Evolutionary conservation across 2,329 filamentous ascomycete genomes (phyloP).

Genomic region (Dryadomyces sulphureus): DNA sequence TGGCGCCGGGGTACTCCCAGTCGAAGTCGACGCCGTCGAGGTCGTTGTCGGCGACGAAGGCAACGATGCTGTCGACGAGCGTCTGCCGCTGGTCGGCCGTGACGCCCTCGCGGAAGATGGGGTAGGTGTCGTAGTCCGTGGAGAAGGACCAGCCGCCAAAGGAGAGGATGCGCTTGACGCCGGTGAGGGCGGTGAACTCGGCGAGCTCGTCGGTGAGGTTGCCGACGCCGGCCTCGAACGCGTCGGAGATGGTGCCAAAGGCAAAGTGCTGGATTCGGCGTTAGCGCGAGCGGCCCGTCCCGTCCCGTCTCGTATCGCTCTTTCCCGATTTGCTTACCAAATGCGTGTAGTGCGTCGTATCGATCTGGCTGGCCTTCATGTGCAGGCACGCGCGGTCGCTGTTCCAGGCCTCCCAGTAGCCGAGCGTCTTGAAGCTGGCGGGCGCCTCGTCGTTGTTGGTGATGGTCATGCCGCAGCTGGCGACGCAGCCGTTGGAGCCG

Average conservation of each 20-base stretch:
- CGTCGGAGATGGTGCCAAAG: constrained; percentile 16
- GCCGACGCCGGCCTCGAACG: constrained; percentile 12
- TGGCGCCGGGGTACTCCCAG: constrained; percentile 7
- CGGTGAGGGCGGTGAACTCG: constrained; percentile 13
- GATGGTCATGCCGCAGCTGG: constrained; percentile 24
- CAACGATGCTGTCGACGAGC: constrained; percentile 5
- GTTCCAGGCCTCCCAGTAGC: constrained; percentile 23
- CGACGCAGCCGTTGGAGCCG: constrained; percentile 13
- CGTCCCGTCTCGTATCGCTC: not conserved
- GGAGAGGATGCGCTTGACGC: constrained; percentile 22
- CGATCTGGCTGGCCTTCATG: constrained; percentile 11
- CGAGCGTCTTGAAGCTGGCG: constrained; percentile 9
- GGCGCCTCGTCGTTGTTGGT: constrained; percentile 7
- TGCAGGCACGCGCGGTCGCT: constrained; percentile 17
- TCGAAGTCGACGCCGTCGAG: constrained; percentile 8
- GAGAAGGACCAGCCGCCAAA: constrained; percentile 31
- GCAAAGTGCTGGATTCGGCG: constrained; percentile 14
- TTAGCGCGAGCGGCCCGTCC: not conserved
- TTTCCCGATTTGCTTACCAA: constrained; percentile 5
- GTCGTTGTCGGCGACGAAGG: constrained; percentile 1
- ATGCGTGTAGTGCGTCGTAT: constrained; percentile 12
- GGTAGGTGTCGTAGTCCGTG: constrained; percentile 19
- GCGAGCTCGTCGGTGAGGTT: constrained; percentile 14
- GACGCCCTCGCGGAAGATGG: constrained; percentile 18
- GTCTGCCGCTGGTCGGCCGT: constrained; percentile 3